Percentiles rank a stretch among this genome's conserved stretches.
These are phyloP conservation scores for Fusarium metavorans DNA, from an alignment of 2,329 filamentous ascomycete genomes.

Conservation along the genomic window DNA sequence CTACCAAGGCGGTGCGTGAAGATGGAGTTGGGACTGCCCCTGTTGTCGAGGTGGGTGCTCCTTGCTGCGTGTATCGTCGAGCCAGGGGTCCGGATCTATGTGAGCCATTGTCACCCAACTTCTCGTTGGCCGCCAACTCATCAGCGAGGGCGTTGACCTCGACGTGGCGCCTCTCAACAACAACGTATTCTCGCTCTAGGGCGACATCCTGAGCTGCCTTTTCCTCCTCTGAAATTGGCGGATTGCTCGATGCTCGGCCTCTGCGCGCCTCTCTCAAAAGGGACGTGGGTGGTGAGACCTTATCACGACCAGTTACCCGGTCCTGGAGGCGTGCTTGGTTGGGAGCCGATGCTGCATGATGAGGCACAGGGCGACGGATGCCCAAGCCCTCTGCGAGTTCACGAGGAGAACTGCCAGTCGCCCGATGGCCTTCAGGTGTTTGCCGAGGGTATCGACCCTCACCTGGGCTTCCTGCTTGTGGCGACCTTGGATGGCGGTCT, in stretches of 20 bases:
- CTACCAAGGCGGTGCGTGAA: constrained; percentile 81
- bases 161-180: constrained; percentile 94
- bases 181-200: constrained; percentile 93
- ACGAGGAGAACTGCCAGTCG: constrained; percentile 56
- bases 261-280: constrained; percentile 51
- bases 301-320: constrained; percentile 39
- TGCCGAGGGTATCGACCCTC: constrained; percentile 51
- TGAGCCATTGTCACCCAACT: constrained; percentile 64
- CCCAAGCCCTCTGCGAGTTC: constrained; percentile 63
- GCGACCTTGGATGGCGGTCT: constrained; percentile 56
- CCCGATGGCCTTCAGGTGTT: constrained; percentile 45
- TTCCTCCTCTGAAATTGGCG: constrained; percentile 69
- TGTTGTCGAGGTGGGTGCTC: constrained; percentile 74
- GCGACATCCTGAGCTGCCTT: constrained; percentile 86
- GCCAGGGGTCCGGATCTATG: constrained; percentile 73
- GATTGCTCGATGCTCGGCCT: constrained; percentile 44
- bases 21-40: constrained; percentile 76
- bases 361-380: constrained; percentile 61
- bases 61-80: constrained; percentile 84
- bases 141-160: constrained; percentile 98
- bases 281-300: constrained; percentile 42
- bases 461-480: constrained; percentile 57
- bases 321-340: constrained; percentile 52
- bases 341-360: constrained; percentile 64
- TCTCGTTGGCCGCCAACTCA: constrained; percentile 87